Evolutionary conservation across 202 grass and related monocot species (phyloP), one percentile per base, ranked within the genome.

Genomic region (Panicum hallii): DNA sequence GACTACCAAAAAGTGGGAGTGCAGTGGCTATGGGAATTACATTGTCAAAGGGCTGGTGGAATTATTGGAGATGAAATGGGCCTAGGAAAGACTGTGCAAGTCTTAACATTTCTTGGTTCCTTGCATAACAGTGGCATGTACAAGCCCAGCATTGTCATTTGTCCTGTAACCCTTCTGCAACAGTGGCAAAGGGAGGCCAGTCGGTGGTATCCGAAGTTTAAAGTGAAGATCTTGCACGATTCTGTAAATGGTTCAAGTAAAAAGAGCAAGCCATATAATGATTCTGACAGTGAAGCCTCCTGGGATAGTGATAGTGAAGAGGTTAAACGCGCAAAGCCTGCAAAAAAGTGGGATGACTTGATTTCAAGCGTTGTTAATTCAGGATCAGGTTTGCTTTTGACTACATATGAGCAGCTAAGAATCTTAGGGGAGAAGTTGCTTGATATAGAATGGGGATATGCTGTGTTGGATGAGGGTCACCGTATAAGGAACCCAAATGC

Each of bases 41-140:
- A 98, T 77, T 98, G 96, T 72, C 96, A 98, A 85, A 92, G 90
- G 57, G 87, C 87, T 56, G 95, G 95, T 80, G 95, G 95, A 67
- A 98, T 98, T 58, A 95, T 98, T 85, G 96, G 96, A 23, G 96
- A 98, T 64, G 95, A 98, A 86, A 98, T 98, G 96, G 96, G 96
- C 58, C 84, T 98, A 28, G 93, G 96, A 50, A 98, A 98, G 82
- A 98, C 96, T 23, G 81, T 98, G 64, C 96, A 98, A 75, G 62
- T 98, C 40, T 70, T 95, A 77, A 86, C 93, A 32, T 98, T 98
- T 89, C 96, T 98, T 86, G 93, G 78, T 71, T 83, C 96, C 75
- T 86, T 98, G 69, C 96, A 95, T 83, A 87, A 91, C 71, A 95
- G 96, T 87, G 70, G 86, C 47, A 84, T 95, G 83, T 98, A 95